Percentiles rank a stretch among this genome's conserved stretches.
These are phyloP conservation scores for Kwoniella botswanensis DNA, from an alignment of 768 basidiomycete genomes.

Conservation along the genomic window DNA sequence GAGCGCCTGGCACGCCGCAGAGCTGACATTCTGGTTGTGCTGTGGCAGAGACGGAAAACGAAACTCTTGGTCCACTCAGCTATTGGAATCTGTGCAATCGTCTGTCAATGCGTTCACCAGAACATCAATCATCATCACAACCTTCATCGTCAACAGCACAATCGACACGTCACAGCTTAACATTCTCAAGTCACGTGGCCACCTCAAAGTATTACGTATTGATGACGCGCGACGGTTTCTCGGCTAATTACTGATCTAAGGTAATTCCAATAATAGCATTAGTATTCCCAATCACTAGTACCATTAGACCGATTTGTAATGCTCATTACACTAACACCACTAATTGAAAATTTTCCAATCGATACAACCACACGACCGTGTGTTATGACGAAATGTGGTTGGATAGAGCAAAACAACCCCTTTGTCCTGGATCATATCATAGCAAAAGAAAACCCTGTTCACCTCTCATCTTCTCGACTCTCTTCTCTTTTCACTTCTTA, in stretches of 20 bases:
- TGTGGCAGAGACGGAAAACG: not conserved
- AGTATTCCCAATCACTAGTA: not conserved
- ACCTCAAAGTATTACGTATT: not conserved
- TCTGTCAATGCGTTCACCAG: too few species aligned
- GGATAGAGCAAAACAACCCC: not conserved
- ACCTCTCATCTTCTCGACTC: not conserved
- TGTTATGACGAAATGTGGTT: slow-evolving; percentile 7
- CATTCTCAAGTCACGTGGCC: not conserved
- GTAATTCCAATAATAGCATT: slow-evolving; percentile 2
- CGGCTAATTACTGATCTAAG: not conserved
- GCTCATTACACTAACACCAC: not conserved
- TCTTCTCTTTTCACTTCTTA: slow-evolving; percentile 5
- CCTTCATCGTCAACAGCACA: not conserved
- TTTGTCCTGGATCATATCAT: not conserved
- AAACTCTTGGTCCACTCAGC: not conserved
- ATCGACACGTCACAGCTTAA: slow-evolving; percentile 11
- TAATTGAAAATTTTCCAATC: slow-evolving; percentile 1
- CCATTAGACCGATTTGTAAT: not conserved
- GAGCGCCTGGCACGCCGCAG: slow-evolving; percentile 12
- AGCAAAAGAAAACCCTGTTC: not conserved
- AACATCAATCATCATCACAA: too few species aligned
- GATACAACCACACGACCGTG: slow-evolving; percentile 6
- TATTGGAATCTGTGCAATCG: too few species aligned
- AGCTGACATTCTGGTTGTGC: not conserved
- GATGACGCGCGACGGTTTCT: not conserved